Evolutionary conservation across 1,284 basidiomycete genomes (phyloP).

Genomic region (Blastosporella zonata): DNA sequence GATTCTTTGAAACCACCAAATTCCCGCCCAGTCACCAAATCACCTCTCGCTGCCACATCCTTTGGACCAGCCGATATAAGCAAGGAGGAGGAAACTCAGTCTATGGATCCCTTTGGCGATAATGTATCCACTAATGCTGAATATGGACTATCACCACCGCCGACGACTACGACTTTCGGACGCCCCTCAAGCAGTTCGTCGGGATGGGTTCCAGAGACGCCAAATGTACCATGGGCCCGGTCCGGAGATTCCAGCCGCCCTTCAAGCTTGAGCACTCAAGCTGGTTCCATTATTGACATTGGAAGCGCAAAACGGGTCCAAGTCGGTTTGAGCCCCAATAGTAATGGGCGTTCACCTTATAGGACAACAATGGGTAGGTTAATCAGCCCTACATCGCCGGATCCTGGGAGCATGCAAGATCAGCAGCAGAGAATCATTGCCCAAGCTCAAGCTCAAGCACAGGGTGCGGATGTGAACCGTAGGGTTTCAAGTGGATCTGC

Average conservation of each 20-base stretch:
- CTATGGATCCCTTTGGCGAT: conserved; percentile 63
- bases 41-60: conserved; percentile 67
- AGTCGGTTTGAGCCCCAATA: conserved; percentile 44
- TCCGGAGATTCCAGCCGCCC: conserved; percentile 45
- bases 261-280: conserved; percentile 59
- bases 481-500: conserved; percentile 62
- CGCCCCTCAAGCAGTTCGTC: conserved; percentile 27
- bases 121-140: conserved; percentile 41
- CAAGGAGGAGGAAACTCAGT: conserved; percentile 45
- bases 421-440: conserved; percentile 60
- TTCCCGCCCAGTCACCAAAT: conserved; percentile 48
- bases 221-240: conserved; percentile 39
- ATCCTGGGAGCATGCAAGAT: conserved; percentile 45
- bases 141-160: conserved; percentile 36
- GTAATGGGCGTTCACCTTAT: conserved; percentile 43
- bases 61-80: conserved; percentile 70
- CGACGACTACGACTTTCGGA: conserved; percentile 43
- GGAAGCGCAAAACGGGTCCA: conserved; percentile 63
- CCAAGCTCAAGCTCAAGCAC: conserved; percentile 54
- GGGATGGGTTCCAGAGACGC: conserved; percentile 36
- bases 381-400: conserved; percentile 42
- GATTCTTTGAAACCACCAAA: conserved; percentile 38
- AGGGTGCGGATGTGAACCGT: conserved; percentile 41
- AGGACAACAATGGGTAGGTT: conserved; percentile 62
- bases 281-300: conserved; percentile 61